Evolutionary conservation across 2,329 filamentous ascomycete genomes (phyloP).

Genomic region (Aspergillus alliaceus): DNA sequence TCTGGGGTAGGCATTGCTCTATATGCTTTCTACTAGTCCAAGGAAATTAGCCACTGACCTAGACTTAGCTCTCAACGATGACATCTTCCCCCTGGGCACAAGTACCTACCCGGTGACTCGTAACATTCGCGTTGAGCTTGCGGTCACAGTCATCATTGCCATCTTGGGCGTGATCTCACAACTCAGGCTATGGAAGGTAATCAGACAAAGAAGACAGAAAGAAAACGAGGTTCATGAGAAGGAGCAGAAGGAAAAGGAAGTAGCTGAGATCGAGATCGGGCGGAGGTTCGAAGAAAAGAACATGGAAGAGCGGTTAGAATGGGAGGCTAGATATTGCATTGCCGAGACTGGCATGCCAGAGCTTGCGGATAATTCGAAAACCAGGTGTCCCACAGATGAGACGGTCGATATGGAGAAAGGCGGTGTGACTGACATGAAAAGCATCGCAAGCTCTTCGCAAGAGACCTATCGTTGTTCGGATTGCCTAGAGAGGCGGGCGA

Average conservation of each 20-base stretch:
- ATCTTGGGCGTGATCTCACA: constrained; percentile 79
- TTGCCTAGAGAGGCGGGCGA: constrained; percentile 12
- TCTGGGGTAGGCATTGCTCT: constrained; percentile 63
- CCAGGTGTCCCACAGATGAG: constrained; percentile 8
- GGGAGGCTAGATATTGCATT: constrained; percentile 77
- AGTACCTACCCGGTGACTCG: constrained; percentile 81
- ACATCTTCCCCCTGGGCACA: constrained; percentile 75
- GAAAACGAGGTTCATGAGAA: constrained; percentile 49
- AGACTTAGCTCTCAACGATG: constrained; percentile 64
- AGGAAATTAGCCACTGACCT: constrained; percentile 4
- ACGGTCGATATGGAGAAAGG: constrained; percentile 21
- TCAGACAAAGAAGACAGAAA: constrained; percentile 56
- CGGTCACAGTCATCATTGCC: constrained; percentile 71
- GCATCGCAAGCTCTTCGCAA: constrained; percentile 20
- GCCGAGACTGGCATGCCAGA: constrained; percentile 33
- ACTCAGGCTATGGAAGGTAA: constrained; percentile 79
- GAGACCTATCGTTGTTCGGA: constrained; percentile 22
- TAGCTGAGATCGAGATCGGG: constrained; percentile 70
- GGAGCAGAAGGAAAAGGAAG: constrained; percentile 56
- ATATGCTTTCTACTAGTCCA: background rate
- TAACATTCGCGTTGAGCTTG: constrained; percentile 82
- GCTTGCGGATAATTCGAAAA: constrained; percentile 18
- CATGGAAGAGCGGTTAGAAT: constrained; percentile 52
- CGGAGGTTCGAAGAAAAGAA: constrained; percentile 54
- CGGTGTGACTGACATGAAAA: constrained; percentile 23